These are phyloP conservation scores for Chrysopogon serrulatus DNA, from an alignment of 176 grass and related monocot genomes.

Conservation along the genomic window DNA sequence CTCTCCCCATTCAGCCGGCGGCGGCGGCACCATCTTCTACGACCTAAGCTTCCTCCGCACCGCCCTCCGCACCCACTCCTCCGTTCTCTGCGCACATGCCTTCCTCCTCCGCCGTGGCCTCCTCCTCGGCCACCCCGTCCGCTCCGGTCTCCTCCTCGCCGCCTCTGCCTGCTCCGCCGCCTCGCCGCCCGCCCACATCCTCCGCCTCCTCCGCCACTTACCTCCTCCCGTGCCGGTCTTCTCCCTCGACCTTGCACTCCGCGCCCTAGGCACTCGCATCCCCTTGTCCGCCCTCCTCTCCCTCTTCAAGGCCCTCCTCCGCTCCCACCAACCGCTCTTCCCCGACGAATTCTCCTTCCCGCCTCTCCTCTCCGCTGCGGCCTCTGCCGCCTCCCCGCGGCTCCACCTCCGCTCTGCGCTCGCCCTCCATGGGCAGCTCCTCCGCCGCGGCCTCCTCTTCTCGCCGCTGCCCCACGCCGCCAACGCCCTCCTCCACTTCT, in stretches of 20 bases:
- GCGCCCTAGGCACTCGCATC: neutral
- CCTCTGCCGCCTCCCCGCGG: neutral
- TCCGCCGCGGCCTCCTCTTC: slow-evolving; percentile 7
- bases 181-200: neutral
- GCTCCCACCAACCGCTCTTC: neutral
- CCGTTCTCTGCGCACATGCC: neutral
- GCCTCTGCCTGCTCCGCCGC: neutral
- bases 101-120: neutral
- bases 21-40: neutral
- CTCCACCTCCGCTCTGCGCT: neutral
- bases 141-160: neutral
- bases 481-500: slow-evolving; percentile 5
- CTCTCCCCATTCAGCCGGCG: neutral
- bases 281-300: neutral
- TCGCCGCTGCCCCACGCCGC: neutral
- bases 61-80: neutral
- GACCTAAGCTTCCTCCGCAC: neutral
- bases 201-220: neutral
- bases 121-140: neutral
- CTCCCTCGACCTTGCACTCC: neutral
- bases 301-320: neutral
- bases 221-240: neutral
- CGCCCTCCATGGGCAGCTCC: neutral
- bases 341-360: neutral
- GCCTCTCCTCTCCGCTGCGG: neutral